Conservation (phyloP, 495 filamentous ascomycete species). For the Recurvomyces mirabilis region DNA sequence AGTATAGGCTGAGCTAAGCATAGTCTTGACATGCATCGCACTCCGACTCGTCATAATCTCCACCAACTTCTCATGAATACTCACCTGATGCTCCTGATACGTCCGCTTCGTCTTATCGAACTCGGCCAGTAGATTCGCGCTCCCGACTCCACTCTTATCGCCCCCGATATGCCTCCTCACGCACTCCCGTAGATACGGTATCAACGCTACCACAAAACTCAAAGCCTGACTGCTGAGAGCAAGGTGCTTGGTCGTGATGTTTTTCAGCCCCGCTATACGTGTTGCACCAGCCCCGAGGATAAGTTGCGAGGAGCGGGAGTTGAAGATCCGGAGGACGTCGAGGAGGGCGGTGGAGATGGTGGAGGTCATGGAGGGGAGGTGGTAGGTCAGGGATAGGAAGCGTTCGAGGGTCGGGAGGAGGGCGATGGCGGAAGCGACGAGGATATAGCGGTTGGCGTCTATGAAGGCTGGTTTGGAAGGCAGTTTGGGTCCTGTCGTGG, state of each 20-base stretch:
- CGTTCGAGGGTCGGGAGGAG: constrained; percentile 71
- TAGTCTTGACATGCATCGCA: constrained; percentile 54
- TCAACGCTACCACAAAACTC: constrained; percentile 73
- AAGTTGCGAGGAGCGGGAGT: constrained; percentile 83
- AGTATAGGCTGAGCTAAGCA: constrained; percentile 63
- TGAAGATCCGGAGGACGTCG: constrained; percentile 78
- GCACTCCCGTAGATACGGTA: constrained; percentile 87
- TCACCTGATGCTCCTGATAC: constrained; percentile 85
- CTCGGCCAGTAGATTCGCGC: constrained; percentile 63
- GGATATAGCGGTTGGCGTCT: constrained; percentile 74
- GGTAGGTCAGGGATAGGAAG: constrained; percentile 70
- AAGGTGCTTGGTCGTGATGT: constrained; percentile 93
- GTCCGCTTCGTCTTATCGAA: constrained; percentile 86
- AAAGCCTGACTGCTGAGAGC: constrained; percentile 84
- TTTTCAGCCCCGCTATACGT: constrained; percentile 78
- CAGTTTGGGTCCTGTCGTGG: background rate
- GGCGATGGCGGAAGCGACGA: constrained; percentile 68
- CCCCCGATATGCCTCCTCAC: constrained; percentile 54
- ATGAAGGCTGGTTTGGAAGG: constrained; percentile 47
- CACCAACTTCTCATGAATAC: constrained; percentile 88
- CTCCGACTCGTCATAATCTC: constrained; percentile 88
- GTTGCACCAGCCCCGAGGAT: constrained; percentile 93
- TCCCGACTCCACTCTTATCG: too few relatives aligned
- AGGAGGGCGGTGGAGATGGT: constrained; percentile 65
- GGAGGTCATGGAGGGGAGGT: constrained; percentile 75